Evolutionary conservation across 805 yeast genomes (phyloP).

Genomic region (Saccharomycopsis sp.): DNA sequence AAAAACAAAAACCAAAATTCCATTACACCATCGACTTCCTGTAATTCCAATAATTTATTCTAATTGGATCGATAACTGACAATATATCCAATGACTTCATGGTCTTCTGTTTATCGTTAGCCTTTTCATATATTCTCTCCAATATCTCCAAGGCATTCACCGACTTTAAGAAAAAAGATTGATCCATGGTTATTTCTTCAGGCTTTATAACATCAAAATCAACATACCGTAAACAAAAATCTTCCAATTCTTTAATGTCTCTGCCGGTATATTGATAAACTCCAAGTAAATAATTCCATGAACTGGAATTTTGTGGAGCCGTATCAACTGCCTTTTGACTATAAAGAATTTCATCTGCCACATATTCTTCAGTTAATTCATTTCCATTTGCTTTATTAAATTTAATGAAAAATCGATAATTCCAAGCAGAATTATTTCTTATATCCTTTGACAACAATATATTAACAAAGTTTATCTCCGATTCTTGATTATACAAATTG

Average conservation of each 20-base stretch:
- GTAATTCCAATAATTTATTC: constrained; percentile 56
- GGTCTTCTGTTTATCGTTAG: constrained; percentile 32
- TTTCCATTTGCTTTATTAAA: constrained; percentile 21
- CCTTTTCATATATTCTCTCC: constrained; percentile 40
- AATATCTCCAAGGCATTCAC: constrained; percentile 59
- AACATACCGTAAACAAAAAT: constrained; percentile 40
- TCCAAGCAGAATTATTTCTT: constrained; percentile 91
- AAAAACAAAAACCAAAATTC: too few relatives aligned
- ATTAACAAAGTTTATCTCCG: constrained; percentile 48
- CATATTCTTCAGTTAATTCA: constrained; percentile 20
- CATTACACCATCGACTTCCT: constrained; percentile 4
- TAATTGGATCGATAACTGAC: constrained; percentile 52
- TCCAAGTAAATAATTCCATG: constrained; percentile 80
- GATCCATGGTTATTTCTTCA: constrained; percentile 21
- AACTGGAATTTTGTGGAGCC: constrained; percentile 76
- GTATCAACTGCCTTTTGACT: constrained; percentile 40
- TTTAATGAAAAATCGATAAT: constrained; percentile 60
- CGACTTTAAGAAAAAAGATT: constrained; percentile 33
- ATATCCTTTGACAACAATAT: constrained; percentile 52
- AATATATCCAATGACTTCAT: constrained; percentile 43
- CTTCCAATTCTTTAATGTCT: constrained; percentile 35
- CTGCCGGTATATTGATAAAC: constrained; percentile 31
- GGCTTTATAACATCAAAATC: constrained; percentile 23
- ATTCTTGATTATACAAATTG: constrained; percentile 34
- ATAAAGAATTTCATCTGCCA: constrained; percentile 47